Base-by-base conservation (phyloP, 2,329 filamentous ascomycete species). In the Diaporthe velutina region DNA sequence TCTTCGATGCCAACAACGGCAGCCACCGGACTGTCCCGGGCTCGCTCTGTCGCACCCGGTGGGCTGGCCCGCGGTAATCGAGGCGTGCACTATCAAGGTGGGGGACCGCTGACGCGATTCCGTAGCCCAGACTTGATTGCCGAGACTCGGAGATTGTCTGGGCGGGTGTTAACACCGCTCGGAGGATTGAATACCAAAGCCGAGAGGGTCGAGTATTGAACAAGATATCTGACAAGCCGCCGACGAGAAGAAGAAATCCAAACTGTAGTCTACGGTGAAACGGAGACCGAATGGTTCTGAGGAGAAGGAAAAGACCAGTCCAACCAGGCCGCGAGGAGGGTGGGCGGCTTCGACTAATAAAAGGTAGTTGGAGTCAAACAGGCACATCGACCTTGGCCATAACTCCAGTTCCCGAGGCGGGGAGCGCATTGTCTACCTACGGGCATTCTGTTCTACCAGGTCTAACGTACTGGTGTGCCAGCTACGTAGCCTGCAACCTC, bases 321-420 rank as follows among this genome's bases (percentile, higher is more conserved):
- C 33, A 61, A 70, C 52, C 15, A 64, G 30, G 58, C 67, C 25
- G n/a, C 28, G 55, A 74, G 54, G 57, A 74, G 74, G 71, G 60
- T 70, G 60, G 72, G 54, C 50, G 60, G 72, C 73, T 60, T 54
- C 70, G 70, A 72, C 25, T 72, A 55, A 72, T 72, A 54, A 42
- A 72, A 42, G 57, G 57, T 33, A 64, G 45, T 72, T 64, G 45
- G 57, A 64, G 70, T 64, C 70, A 42, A 72, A 54, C 57, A 72
- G 57, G 57, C 55, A 72, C 35, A 33, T n/a, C 48, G n/a, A 58
- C 30, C 35, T 57, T 57, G 67, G 66, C 25, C 66, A 54, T 33
- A 40, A 42, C 55, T 48, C 48, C 70, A 50, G 45, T 42, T 61
- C 55, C 55, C 42, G 48, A 52, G 70, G 55, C 33, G 45, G 58